Conservation (phyloP, 192 early-diverging fungal species). For the Rhizoclosmatium sp. region DNA sequence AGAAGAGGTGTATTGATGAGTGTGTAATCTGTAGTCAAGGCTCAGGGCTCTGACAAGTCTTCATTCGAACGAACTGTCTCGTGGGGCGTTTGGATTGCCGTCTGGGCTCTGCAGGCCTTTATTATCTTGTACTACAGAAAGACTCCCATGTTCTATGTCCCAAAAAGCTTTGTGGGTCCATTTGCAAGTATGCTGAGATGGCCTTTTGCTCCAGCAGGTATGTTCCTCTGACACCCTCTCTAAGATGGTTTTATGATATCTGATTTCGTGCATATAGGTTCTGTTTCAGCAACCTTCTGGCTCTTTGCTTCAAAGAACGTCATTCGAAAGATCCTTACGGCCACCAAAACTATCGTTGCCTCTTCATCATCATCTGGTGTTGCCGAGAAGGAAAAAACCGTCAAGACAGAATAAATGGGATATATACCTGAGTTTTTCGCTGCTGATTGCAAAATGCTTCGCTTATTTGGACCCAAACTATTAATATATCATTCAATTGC, state of each 20-base stretch:
- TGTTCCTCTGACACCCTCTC: not conserved
- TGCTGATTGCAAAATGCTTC: too few relatives aligned
- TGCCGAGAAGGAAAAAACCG: not conserved
- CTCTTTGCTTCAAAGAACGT: constrained; percentile 36
- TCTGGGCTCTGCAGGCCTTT: constrained; percentile 19
- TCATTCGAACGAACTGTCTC: constrained; percentile 35
- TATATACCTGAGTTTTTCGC: too few relatives aligned
- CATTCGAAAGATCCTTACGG: constrained; percentile 3
- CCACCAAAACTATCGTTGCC: not conserved
- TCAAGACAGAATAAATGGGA: constrained; percentile 5
- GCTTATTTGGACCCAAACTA: too few relatives aligned
- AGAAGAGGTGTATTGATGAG: not conserved
- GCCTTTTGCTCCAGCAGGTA: constrained; percentile 36
- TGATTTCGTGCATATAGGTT: constrained; percentile 12
- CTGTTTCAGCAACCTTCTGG: constrained; percentile 34
- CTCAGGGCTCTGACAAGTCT: constrained; percentile 16
- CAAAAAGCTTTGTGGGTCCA: constrained; percentile 27
- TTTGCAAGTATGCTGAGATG: constrained; percentile 15
- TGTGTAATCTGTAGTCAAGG: constrained; percentile 1
- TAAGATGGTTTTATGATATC: not conserved
- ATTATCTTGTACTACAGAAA: constrained; percentile 13
- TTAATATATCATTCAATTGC: too few relatives aligned
- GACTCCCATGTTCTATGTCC: constrained; percentile 37
- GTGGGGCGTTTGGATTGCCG: constrained; percentile 20
- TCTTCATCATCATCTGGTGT: not conserved